Base-by-base conservation (phyloP, 169 alveolate species). In the Eimeria falciformis region DNA sequence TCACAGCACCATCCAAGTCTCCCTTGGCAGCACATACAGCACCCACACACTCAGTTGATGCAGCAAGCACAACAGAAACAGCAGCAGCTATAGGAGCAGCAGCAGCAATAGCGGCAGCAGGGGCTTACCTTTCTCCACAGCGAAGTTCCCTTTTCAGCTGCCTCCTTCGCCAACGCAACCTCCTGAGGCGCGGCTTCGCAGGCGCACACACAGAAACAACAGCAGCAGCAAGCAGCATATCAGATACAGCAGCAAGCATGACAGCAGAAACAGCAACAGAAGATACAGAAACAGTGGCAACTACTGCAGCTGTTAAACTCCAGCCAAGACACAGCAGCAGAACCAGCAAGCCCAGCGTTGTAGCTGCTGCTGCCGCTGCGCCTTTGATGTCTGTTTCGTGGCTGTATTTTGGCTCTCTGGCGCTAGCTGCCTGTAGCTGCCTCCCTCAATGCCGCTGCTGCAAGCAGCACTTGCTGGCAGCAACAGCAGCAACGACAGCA, bases 71-170 rank as follows among this genome's bases (percentile, higher is more conserved):
- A 66, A 45, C 77, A 66, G 40, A 37, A 66, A 17, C 77, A 66
- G 77, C 77, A 66, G 77, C 77, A 66, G 77, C 77, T 18, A 18
- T 14, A 25, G 77, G 47, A 66, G 77, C 77, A 66, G 77, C 46
- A 66, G 43, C 40, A n/a, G 45, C 77, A 25, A 25, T 21, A 5
- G 45, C 77, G 14, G 17, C 77, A 66, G 33, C 77, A 66, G 77
- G 4, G 29, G 77, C n/a, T n/a, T n/a, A n/a, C n/a, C n/a, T n/a
- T n/a, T n/a, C n/a, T n/a, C n/a, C n/a, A n/a, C n/a, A n/a, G n/a
- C n/a, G n/a, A n/a, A n/a, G n/a, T n/a, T n/a, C n/a, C n/a, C n/a
- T n/a, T n/a, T n/a, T n/a, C n/a, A n/a, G n/a, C n/a, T n/a, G n/a
- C n/a, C n/a, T n/a, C n/a, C n/a, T n/a, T n/a, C n/a, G n/a, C n/a